Evolutionary conservation across 2,329 filamentous ascomycete species (phyloP).

Genomic region (Epichloe sp.): DNA sequence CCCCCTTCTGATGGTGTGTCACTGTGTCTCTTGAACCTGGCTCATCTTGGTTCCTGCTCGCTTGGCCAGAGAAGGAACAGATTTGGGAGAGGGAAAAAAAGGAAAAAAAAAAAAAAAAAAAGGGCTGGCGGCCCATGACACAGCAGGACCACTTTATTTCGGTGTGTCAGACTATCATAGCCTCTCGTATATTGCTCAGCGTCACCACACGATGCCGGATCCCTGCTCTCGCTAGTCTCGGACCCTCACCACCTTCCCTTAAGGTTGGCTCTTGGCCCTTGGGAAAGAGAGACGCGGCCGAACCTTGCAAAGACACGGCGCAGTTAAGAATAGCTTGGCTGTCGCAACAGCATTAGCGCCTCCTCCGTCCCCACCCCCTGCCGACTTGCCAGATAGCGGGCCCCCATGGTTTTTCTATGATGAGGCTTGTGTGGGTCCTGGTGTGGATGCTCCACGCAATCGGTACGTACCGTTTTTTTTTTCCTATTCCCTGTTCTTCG

Average conservation of each 20-base stretch:
- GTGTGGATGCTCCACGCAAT: slow-evolving; percentile 26
- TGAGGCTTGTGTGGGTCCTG: slow-evolving; percentile 13
- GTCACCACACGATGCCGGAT: slow-evolving; percentile 25
- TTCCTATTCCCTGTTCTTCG: background rate
- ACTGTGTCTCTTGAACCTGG: background rate
- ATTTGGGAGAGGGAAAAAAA: no score
- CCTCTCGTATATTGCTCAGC: slow-evolving; percentile 37
- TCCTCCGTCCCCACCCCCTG: slow-evolving; percentile 12
- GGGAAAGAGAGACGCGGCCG: slow-evolving; percentile 11
- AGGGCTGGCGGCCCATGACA: slow-evolving; percentile 16
- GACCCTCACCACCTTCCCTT: slow-evolving; percentile 1
- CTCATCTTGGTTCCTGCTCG: background rate
- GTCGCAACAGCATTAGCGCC: slow-evolving; percentile 19
- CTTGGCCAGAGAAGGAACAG: background rate
- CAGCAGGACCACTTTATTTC: slow-evolving; percentile 27
- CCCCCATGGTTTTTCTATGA: slow-evolving; percentile 16
- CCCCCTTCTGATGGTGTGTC: background rate
- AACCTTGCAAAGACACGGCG: slow-evolving; percentile 16
- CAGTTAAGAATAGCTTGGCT: slow-evolving; percentile 34
- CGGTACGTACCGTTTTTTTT: slow-evolving; percentile 8
- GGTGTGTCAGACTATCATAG: slow-evolving; percentile 38
- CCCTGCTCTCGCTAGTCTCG: slow-evolving; percentile 16
- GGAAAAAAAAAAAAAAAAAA: slow-evolving; percentile 2
- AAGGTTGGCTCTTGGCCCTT: background rate
- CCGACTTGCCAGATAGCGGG: slow-evolving; percentile 16